phyloP scores from a whole-genome alignment of 2,329 filamentous ascomycete species.

The Chrysoporthe puriensis region DNA sequence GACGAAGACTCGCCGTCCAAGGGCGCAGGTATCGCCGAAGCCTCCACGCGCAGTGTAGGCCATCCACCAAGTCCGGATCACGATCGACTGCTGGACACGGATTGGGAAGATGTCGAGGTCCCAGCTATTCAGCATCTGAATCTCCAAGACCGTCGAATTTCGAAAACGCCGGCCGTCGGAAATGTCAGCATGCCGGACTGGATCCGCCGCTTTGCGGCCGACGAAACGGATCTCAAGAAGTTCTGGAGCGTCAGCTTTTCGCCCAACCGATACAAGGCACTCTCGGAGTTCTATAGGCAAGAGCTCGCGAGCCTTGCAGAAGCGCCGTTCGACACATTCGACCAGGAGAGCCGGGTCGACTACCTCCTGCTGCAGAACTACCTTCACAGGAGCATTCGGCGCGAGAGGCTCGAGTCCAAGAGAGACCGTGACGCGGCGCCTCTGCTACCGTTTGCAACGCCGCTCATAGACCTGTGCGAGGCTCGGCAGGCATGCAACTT shows the following conservation, averaged over 20 bases:
- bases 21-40: too few relatives aligned
- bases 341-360: conserved; percentile 52
- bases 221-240: conserved; percentile 49
- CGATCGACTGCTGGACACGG: neutral
- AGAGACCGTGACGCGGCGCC: conserved; percentile 42
- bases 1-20: neutral
- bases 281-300: conserved; percentile 46
- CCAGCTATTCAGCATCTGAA: neutral
- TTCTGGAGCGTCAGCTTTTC: conserved; percentile 57
- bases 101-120: neutral
- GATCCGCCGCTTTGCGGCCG: conserved; percentile 48
- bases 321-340: conserved; percentile 39
- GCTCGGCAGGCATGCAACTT: conserved; percentile 49
- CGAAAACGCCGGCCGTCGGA: neutral
- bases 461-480: conserved; percentile 51
- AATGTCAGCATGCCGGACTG: conserved; percentile 43
- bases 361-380: conserved; percentile 55
- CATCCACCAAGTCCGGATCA: neutral
- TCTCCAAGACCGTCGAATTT: neutral
- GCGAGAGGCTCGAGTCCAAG: conserved; percentile 45
- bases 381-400: conserved; percentile 41
- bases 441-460: conserved; percentile 49
- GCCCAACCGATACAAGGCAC: conserved; percentile 40
- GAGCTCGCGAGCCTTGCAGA: conserved; percentile 45
- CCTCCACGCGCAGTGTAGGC: too few relatives aligned